These are phyloP conservation scores for Physcomitrellopsis africana DNA, from an alignment of 225 moss, liverwort and hornwort genomes.

Conservation along the genomic window DNA sequence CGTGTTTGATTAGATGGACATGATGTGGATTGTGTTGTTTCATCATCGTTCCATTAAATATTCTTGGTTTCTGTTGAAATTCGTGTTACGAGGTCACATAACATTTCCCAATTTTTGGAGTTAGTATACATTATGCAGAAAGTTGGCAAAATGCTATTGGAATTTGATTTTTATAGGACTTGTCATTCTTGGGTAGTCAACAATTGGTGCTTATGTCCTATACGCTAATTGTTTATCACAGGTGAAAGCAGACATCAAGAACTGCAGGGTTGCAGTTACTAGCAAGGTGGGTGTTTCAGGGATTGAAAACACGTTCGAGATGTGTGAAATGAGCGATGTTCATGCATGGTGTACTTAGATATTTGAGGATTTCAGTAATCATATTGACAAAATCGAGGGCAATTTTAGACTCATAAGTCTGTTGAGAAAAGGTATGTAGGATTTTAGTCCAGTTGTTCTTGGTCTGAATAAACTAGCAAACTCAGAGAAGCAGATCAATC, in stretches of 20 bases:
- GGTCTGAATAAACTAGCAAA: no score
- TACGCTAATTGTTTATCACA: conserved; percentile 27
- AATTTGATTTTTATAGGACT: neutral
- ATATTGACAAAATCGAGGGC: neutral
- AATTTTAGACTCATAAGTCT: neutral
- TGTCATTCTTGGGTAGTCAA: neutral
- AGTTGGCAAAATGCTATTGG: neutral
- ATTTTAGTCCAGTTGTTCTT: no score
- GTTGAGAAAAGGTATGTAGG: neutral
- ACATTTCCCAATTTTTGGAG: no score
- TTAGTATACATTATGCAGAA: no score
- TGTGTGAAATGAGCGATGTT: neutral
- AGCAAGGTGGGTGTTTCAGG: conserved; percentile 59
- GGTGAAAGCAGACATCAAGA: conserved; percentile 87
- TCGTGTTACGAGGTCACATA: no score
- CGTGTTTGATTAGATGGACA: neutral
- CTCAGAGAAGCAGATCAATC: neutral
- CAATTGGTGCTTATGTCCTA: neutral
- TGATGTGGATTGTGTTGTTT: neutral
- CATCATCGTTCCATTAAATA: neutral
- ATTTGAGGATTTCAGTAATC: conserved; percentile 7
- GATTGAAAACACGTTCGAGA: conserved; percentile 4
- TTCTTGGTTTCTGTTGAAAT: no score
- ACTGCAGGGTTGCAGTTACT: conserved; percentile 78
- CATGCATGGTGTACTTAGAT: neutral